Evolutionary conservation across 2,329 filamentous ascomycete genomes (phyloP).

Genomic region (Botrytis fabae): DNA sequence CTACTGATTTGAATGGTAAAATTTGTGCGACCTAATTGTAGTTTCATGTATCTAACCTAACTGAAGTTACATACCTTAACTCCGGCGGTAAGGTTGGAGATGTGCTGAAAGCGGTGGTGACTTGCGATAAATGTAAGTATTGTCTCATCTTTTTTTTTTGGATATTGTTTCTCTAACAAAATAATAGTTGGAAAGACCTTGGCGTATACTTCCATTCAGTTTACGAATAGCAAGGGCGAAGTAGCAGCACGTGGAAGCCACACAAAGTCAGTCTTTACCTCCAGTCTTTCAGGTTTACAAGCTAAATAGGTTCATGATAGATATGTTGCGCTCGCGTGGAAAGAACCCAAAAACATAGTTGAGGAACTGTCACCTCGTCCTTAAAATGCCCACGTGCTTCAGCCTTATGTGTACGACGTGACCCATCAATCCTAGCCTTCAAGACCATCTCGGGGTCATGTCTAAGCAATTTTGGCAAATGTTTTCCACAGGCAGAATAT

Average conservation of each 20-base stretch:
- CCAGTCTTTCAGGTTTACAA: not conserved
- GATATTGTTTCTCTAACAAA: not conserved
- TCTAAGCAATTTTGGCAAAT: not conserved
- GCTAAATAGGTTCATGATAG: conserved; percentile 29
- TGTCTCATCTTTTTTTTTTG: not conserved
- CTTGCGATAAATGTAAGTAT: conserved; percentile 59
- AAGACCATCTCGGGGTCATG: not conserved
- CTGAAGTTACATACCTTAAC: conserved; percentile 61
- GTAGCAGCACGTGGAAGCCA: conserved; percentile 63
- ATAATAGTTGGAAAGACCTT: conserved; percentile 60
- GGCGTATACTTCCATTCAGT: conserved; percentile 61
- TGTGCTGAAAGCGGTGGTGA: conserved; percentile 55
- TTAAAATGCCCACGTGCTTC: not conserved
- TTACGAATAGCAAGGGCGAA: conserved; percentile 59
- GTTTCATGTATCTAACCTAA: not conserved
- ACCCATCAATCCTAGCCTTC: not conserved
- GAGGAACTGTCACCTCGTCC: conserved; percentile 37
- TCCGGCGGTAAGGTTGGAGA: conserved; percentile 59
- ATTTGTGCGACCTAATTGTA: not conserved
- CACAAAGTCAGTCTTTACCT: conserved; percentile 54
- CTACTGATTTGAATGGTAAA: conserved; percentile 63
- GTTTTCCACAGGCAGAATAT: not conserved
- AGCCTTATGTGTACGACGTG: conserved; percentile 13
- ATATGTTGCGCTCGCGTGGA: conserved; percentile 42
- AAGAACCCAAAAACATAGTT: conserved; percentile 41